These are phyloP conservation scores for Sphaerulina populicola DNA, from an alignment of 2,329 filamentous ascomycete species.

Conservation along the genomic window DNA sequence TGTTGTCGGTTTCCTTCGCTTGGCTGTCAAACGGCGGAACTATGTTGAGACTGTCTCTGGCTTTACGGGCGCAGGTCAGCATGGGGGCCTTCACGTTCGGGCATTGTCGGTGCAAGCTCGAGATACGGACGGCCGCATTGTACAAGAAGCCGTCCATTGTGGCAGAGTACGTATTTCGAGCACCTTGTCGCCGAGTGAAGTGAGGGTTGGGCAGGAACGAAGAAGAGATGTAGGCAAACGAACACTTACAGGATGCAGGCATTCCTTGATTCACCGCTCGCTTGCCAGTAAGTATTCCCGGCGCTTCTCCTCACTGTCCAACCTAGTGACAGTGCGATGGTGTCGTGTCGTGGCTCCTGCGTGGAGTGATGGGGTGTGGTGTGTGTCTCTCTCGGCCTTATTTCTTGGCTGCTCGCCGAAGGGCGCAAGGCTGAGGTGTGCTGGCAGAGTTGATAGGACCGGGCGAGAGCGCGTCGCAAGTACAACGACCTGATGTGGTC, in stretches of 20 bases:
- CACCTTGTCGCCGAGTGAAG: background rate
- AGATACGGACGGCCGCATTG: slow-evolving; percentile 1
- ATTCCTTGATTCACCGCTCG: slow-evolving; percentile 23
- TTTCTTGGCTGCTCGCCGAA: slow-evolving; percentile 12
- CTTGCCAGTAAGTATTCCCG: slow-evolving; percentile 17
- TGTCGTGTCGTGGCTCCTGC: slow-evolving; percentile 11
- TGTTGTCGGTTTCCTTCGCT: slow-evolving; percentile 21
- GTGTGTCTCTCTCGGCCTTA: slow-evolving; percentile 16
- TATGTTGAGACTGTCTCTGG: slow-evolving; percentile 26
- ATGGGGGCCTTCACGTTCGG: slow-evolving; percentile 4
- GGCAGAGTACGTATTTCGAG: background rate
- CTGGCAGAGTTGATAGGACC: slow-evolving; percentile 14
- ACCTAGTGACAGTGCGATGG: slow-evolving; percentile 12
- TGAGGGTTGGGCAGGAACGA: background rate
- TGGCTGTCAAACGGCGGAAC: slow-evolving; percentile 31
- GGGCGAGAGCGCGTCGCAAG: slow-evolving; percentile 8
- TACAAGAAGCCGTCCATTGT: background rate
- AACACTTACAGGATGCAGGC: slow-evolving; percentile 27
- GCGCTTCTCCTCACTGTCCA: slow-evolving; percentile 16
- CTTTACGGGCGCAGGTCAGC: slow-evolving; percentile 17
- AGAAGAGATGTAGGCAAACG: slow-evolving; percentile 20
- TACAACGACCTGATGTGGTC: slow-evolving; percentile 9
- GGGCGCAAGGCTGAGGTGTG: slow-evolving; percentile 1
- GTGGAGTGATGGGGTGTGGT: slow-evolving; percentile 2
- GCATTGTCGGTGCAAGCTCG: slow-evolving; percentile 8